Evolutionary conservation across 768 basidiomycete genomes (phyloP).

Genomic region (Brasilioporus rufonigricans): DNA sequence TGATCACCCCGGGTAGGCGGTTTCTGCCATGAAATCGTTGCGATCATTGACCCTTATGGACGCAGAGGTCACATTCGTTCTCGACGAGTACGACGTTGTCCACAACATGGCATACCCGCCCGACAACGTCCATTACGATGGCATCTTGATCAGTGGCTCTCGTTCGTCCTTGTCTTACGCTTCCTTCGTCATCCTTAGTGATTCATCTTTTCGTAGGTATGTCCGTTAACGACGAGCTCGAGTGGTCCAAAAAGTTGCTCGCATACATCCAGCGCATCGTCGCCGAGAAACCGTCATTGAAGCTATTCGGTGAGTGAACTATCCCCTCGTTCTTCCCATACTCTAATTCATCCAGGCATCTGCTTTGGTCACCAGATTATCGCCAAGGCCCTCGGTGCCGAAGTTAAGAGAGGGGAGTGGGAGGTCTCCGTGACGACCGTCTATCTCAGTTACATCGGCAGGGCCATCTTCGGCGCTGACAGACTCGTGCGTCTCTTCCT

Average conservation of each 20-base stretch:
- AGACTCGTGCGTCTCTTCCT: neutral
- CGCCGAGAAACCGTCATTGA: constrained; percentile 55
- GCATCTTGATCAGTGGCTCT: constrained; percentile 78
- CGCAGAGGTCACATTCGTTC: constrained; percentile 36
- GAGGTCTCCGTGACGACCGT: neutral
- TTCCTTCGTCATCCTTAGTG: neutral
- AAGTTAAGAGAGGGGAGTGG: constrained; percentile 34
- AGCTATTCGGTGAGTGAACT: constrained; percentile 30
- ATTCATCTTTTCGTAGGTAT: constrained; percentile 44
- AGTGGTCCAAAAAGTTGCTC: constrained; percentile 38
- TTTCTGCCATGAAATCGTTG: neutral
- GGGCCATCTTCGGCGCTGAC: too few species aligned
- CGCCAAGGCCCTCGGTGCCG: constrained; percentile 66
- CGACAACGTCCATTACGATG: constrained; percentile 53
- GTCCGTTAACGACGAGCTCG: constrained; percentile 65
- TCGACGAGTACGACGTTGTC: constrained; percentile 73
- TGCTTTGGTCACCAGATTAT: constrained; percentile 88
- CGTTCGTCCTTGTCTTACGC: constrained; percentile 45
- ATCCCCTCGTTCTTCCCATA: too few species aligned
- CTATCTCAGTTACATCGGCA: too few species aligned
- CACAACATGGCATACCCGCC: constrained; percentile 60
- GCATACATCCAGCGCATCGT: constrained; percentile 53
- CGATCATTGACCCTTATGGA: neutral
- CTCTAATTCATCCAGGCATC: constrained; percentile 28
- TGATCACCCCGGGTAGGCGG: constrained; percentile 11